Evolutionary conservation across 78 protist species (phyloP), one percentile per base, ranked within the genome.

Genomic region (Isochrysis galbana): DNA sequence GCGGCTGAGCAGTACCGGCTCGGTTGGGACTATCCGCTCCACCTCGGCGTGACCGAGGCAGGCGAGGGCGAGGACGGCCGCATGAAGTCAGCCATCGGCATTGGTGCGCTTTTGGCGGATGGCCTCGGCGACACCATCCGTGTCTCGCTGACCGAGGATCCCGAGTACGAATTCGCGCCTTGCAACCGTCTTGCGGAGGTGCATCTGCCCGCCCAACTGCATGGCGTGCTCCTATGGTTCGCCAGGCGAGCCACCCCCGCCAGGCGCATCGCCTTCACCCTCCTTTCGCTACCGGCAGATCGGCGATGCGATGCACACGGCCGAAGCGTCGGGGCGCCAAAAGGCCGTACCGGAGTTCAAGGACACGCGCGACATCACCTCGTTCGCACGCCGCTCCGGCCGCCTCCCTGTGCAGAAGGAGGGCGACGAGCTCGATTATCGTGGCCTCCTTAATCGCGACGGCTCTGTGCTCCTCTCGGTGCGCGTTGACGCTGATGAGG

Each of bases 61-160:
- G 94, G 94, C 67, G 94, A 92, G 91, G 94, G 94, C 34, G 94
- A 92, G 86, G 94, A 92, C 91, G 94, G 94, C n/a, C 90, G 94
- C 47, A 93, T 93, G 91, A 93, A 93, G 94, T 10, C 45, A 10
- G 91, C 94, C 22, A 93, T 93, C 54, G 94, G 94, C 74, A 93
- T 93, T 78, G 94, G 94, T 29, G 32, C 82, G 25, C 80, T 89
- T 26, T 46, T 89, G n/a, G 74, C 74, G 69, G 94, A 93, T 48
- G 94, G 94, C 25, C 91, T 93, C 38, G 94, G 94, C 92, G 94
- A 93, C 87, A 93, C 94, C 23, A 88, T 93, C 74, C 91, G 94
- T 17, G 94, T 93, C 44, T 93, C 94, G 34, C 92, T 93, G 36
- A 93, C 94, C 32, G 88, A 91, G 87, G 93, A 48, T 54, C 88